These are phyloP conservation scores for Neurospora cerealis DNA, from an alignment of 495 filamentous ascomycete genomes.

Conservation along the genomic window DNA sequence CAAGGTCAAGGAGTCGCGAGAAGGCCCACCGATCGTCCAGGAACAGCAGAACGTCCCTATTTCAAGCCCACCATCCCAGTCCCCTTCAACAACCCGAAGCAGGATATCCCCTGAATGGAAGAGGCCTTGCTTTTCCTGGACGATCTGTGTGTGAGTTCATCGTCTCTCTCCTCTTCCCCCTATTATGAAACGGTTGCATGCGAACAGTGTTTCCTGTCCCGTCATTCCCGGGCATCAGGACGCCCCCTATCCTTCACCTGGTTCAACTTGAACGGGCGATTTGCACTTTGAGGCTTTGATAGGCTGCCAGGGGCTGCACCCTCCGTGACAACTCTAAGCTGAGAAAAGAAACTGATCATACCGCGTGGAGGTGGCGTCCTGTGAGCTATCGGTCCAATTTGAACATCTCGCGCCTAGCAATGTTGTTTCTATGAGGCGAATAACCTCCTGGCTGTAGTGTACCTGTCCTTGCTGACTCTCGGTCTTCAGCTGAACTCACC, in stretches of 20 bases:
- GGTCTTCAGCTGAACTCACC: background rate
- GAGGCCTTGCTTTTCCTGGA: background rate
- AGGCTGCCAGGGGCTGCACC: background rate
- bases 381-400: background rate
- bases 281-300: background rate
- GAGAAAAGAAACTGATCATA: background rate
- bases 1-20: background rate
- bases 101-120: background rate
- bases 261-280: background rate
- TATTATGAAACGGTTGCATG: background rate
- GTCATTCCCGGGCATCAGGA: background rate
- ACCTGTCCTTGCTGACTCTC: background rate
- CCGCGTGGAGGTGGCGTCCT: background rate
- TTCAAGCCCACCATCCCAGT: background rate
- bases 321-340: background rate
- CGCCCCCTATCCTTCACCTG: background rate
- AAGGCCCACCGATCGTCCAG: background rate
- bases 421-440: background rate
- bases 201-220: background rate
- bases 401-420: background rate
- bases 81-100: background rate
- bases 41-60: background rate
- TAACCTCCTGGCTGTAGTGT: background rate
- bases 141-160: background rate
- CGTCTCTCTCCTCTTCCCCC: background rate